Percentiles rank a stretch among this genome's conserved stretches.
phyloP scores from a whole-genome alignment of 305 asterid genomes.

The Fraxinus sp. region DNA sequence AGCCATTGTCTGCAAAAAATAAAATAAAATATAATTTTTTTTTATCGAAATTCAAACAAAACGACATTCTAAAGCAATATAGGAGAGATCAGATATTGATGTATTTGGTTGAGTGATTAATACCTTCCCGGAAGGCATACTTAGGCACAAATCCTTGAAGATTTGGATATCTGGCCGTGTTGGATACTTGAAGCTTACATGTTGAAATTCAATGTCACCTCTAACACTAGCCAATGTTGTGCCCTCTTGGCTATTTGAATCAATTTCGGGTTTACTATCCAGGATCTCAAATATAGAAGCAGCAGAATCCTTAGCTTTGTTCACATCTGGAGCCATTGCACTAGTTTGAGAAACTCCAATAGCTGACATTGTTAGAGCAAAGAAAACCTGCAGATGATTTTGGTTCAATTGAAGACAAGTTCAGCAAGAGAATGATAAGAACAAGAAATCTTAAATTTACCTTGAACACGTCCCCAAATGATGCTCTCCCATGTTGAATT shows the following conservation, averaged over 20 bases:
- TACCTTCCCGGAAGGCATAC: conserved; percentile 61
- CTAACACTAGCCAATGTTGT: conserved; percentile 27
- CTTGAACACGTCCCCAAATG: conserved; percentile 41
- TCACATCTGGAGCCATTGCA: conserved; percentile 42
- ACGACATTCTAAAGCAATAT: background rate
- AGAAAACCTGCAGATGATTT: conserved; percentile 47
- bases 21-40: no score
- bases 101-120: background rate
- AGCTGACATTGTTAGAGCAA: conserved; percentile 52
- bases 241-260: conserved; percentile 41
- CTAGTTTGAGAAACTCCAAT: conserved; percentile 36
- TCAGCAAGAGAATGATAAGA: background rate
- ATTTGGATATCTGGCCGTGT: conserved; percentile 54
- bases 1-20: conserved; percentile 50
- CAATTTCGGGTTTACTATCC: conserved; percentile 48
- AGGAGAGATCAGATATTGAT: background rate
- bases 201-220: conserved; percentile 47
- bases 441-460: conserved; percentile 21
- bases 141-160: conserved; percentile 44
- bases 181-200: conserved; percentile 55
- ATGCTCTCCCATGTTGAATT: conserved; percentile 38
- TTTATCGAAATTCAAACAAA: background rate
- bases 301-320: conserved; percentile 46
- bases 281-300: conserved; percentile 51
- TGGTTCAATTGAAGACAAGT: background rate